Evolutionary conservation across 2,329 filamentous ascomycete species (phyloP).

Genomic region (Macroventuria anomochaeta): DNA sequence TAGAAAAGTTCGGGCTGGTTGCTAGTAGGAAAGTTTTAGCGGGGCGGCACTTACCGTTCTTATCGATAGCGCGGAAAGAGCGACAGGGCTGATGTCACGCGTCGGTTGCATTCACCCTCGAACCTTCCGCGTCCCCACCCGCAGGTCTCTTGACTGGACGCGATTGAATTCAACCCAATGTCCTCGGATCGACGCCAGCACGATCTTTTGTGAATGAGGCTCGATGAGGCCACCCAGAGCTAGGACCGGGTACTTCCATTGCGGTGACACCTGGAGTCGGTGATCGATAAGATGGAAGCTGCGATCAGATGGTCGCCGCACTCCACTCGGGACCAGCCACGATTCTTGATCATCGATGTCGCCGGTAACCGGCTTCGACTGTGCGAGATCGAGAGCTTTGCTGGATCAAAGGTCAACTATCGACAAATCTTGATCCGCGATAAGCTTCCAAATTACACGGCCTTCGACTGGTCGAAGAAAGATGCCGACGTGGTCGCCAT

Average conservation of each 20-base stretch:
- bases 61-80: constrained; percentile 1
- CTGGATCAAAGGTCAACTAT: constrained; percentile 55
- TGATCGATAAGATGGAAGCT: constrained; percentile 58
- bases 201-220: not conserved
- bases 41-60: constrained; percentile 33
- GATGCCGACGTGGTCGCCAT: constrained; percentile 74
- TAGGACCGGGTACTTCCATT: not conserved
- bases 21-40: constrained; percentile 37
- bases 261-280: not conserved
- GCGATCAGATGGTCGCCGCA: constrained; percentile 70
- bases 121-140: not conserved
- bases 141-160: not conserved
- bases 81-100: constrained; percentile 27
- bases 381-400: constrained; percentile 56
- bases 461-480: constrained; percentile 69
- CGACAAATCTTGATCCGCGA: constrained; percentile 60
- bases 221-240: constrained; percentile 16
- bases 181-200: not conserved
- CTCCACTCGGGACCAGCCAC: constrained; percentile 58
- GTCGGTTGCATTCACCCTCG: constrained; percentile 24
- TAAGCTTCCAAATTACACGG: constrained; percentile 66
- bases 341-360: constrained; percentile 68
- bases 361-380: constrained; percentile 64
- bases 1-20: constrained; percentile 13
- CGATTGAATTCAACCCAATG: not conserved